Conservation (phyloP, 495 filamentous ascomycete species). For the Podospora conica region DNA sequence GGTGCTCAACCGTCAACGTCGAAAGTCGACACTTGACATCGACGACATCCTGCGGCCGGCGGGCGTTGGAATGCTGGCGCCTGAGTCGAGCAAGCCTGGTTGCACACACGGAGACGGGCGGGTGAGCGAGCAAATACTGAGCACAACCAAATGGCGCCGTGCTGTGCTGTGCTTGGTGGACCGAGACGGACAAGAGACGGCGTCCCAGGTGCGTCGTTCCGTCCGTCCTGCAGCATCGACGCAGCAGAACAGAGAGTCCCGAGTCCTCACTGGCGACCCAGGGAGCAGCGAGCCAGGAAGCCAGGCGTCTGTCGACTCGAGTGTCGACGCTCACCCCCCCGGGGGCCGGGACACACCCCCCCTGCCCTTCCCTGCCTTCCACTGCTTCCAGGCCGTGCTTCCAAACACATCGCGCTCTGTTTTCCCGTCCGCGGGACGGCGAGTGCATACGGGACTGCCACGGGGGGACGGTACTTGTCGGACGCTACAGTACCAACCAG, state of each 20-base stretch:
- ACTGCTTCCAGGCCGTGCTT: conserved; percentile 23
- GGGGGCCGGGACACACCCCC: conserved; percentile 1
- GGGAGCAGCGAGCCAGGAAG: conserved; percentile 3
- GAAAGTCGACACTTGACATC: not conserved
- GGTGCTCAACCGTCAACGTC: conserved; percentile 10
- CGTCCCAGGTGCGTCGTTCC: not conserved
- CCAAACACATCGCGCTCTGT: conserved; percentile 19
- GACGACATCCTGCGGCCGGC: no score
- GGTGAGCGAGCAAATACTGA: no score
- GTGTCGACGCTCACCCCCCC: conserved; percentile 11
- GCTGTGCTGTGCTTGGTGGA: not conserved
- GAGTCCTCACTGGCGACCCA: no score
- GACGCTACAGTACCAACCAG: not conserved
- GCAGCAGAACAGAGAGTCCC: not conserved
- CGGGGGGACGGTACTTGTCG: conserved; percentile 14
- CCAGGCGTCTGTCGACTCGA: no score
- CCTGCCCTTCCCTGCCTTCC: conserved; percentile 17
- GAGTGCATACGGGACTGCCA: conserved; percentile 10
- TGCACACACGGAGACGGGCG: not conserved
- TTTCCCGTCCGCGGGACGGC: conserved; percentile 8
- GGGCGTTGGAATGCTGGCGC: not conserved
- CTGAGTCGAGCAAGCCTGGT: not conserved
- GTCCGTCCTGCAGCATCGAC: not conserved
- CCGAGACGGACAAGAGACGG: not conserved
- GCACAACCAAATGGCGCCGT: no score